Conservation (phyloP, 208 protist species). For the Angomonas desouzai region DNA sequence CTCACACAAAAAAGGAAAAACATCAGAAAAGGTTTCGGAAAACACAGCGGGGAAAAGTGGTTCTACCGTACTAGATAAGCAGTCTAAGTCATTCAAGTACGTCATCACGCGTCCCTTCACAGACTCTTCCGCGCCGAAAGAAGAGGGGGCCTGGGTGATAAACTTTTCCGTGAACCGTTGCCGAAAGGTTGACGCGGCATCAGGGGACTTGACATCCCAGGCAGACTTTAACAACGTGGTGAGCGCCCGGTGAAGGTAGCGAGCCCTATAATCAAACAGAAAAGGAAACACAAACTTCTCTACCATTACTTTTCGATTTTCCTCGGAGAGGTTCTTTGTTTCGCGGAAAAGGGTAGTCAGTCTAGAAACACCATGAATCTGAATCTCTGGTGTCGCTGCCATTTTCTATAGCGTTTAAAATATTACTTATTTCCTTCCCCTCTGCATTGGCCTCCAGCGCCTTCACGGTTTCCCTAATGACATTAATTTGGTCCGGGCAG, state of each 20-base stretch:
- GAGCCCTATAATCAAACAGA: slow-evolving; percentile 72
- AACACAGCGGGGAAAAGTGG: slow-evolving; percentile 73
- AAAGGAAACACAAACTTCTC: slow-evolving; percentile 57
- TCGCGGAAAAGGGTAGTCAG: slow-evolving; percentile 50
- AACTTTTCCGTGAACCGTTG: slow-evolving; percentile 5
- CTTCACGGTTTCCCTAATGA: slow-evolving; percentile 12
- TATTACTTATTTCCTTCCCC: neutral
- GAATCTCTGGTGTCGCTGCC: slow-evolving; percentile 60
- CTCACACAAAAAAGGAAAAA: slow-evolving; percentile 71
- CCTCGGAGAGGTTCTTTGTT: slow-evolving; percentile 9
- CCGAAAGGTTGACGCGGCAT: slow-evolving; percentile 8
- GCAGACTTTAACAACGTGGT: slow-evolving; percentile 57
- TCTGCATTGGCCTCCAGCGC: slow-evolving; percentile 8
- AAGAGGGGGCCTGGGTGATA: neutral
- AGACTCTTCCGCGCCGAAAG: neutral
- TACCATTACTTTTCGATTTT: slow-evolving; percentile 23
- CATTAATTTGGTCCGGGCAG: slow-evolving; percentile 23
- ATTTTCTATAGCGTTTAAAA: slow-evolving; percentile 8
- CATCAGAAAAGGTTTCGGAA: slow-evolving; percentile 51
- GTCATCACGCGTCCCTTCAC: slow-evolving; percentile 47
- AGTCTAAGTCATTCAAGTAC: slow-evolving; percentile 76
- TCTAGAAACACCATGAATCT: slow-evolving; percentile 61
- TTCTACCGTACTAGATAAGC: slow-evolving; percentile 57
- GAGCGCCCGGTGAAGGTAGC: slow-evolving; percentile 81
- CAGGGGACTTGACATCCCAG: neutral